A percentile compares a stretch with the other conserved stretches of the same genome.
Evolutionary conservation across 192 early-diverging fungal genomes (phyloP).

Genomic region (Umbelopsis sp.): DNA sequence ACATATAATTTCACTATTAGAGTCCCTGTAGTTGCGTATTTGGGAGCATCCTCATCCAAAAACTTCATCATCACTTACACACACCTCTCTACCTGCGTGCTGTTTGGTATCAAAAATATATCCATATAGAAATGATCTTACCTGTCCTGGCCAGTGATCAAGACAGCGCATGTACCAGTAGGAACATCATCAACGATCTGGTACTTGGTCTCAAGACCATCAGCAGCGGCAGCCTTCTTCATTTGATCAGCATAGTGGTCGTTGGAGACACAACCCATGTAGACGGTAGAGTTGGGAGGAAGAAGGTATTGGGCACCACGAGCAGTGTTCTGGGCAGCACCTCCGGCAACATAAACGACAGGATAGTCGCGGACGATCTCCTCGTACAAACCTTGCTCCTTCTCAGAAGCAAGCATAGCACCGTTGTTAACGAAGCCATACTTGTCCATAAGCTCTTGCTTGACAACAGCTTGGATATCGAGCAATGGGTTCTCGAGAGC

Average conservation of each 20-base stretch:
- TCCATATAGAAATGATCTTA: conserved; percentile 14
- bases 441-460: conserved; percentile 75
- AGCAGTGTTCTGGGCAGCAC: conserved; percentile 95
- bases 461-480: conserved; percentile 89
- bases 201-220: conserved; percentile 92
- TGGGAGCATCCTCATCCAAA: conserved; percentile 11
- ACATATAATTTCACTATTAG: conserved; percentile 3
- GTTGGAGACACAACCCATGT: conserved; percentile 90
- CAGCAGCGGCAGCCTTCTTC: conserved; percentile 73
- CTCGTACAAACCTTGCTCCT: conserved; percentile 86
- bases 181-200: conserved; percentile 70
- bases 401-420: conserved; percentile 90
- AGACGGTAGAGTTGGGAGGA: conserved; percentile 84
- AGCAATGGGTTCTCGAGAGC: conserved; percentile 98
- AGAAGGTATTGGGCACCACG: conserved; percentile 89
- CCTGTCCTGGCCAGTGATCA: conserved; percentile 87
- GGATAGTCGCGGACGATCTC: conserved; percentile 75
- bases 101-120: background rate
- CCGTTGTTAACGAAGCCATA: conserved; percentile 90
- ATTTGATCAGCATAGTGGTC: conserved; percentile 82
- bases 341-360: conserved; percentile 91
- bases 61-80: conserved; percentile 15
- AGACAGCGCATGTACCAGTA: conserved; percentile 95
- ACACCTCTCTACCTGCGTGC: background rate
- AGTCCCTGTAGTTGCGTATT: conserved; percentile 4